phyloP scores from a whole-genome alignment of 2,329 filamentous ascomycete species.

The Penicillium crustosum region DNA sequence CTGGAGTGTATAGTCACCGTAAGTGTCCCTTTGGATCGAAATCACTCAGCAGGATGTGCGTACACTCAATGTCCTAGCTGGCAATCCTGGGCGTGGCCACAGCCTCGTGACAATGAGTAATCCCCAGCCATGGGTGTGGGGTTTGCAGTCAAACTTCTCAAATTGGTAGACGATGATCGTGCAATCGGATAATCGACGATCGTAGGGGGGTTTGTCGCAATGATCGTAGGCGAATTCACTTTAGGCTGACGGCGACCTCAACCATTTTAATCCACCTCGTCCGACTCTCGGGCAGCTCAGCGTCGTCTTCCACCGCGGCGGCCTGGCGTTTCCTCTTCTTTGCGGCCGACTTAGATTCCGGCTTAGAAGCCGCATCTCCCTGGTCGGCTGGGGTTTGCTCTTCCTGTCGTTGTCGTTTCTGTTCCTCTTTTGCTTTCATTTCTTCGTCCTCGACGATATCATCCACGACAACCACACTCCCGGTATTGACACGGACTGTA shows the following conservation, averaged over 20 bases:
- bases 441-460: constrained; percentile 53
- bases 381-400: constrained; percentile 15
- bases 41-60: not conserved
- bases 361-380: constrained; percentile 6
- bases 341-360: constrained; percentile 20
- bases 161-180: not conserved
- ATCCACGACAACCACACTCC: constrained; percentile 59
- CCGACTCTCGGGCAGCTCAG: constrained; percentile 45
- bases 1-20: not conserved
- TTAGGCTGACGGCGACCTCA: constrained; percentile 46
- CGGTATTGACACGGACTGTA: constrained; percentile 54
- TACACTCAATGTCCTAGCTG: not conserved
- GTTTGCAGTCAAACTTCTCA: not conserved
- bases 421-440: constrained; percentile 28
- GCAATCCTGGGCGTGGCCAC: not conserved
- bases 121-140: not conserved
- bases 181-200: not conserved
- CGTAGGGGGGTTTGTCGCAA: not conserved
- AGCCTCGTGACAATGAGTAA: not conserved
- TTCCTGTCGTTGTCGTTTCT: constrained; percentile 23
- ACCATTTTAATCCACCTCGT: constrained; percentile 51
- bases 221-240: constrained; percentile 27
- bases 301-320: constrained; percentile 23
- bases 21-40: not conserved
- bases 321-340: constrained; percentile 34